phyloP scores from a whole-genome alignment of 768 basidiomycete genomes.

The Termitomyces sp. region DNA sequence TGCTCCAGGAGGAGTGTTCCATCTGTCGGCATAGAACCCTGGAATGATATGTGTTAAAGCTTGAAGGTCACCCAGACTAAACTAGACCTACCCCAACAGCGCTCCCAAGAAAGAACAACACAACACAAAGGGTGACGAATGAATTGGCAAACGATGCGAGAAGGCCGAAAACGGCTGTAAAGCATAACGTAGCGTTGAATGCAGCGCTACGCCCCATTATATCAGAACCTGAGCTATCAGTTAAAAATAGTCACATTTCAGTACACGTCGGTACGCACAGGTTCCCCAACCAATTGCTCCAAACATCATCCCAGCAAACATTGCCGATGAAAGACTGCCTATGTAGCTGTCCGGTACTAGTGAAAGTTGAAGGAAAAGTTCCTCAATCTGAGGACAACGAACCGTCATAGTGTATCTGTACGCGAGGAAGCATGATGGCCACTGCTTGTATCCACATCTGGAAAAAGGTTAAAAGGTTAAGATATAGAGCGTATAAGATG shows the following conservation, averaged over 20 bases:
- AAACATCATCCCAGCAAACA: constrained; percentile 98
- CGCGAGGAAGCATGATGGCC: constrained; percentile 92
- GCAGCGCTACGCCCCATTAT: constrained; percentile 82
- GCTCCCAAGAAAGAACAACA: constrained; percentile 85
- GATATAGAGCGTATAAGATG: not conserved
- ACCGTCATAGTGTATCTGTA: constrained; percentile 86
- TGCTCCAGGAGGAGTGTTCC: constrained; percentile 91
- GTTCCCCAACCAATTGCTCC: constrained; percentile 91
- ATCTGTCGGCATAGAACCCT: constrained; percentile 97
- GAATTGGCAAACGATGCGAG: constrained; percentile 68
- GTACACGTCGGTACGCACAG: constrained; percentile 39
- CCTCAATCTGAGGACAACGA: constrained; percentile 14
- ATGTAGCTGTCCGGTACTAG: constrained; percentile 71
- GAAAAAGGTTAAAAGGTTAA: constrained; percentile 19
- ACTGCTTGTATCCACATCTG: constrained; percentile 94
- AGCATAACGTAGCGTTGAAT: constrained; percentile 88
- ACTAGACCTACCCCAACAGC: constrained; percentile 78
- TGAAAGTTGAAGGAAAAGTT: not conserved
- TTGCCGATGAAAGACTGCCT: constrained; percentile 79
- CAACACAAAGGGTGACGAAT: constrained; percentile 63
- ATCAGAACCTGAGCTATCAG: constrained; percentile 58
- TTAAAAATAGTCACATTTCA: not conserved
- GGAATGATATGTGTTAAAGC: not conserved
- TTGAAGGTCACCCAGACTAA: not conserved
- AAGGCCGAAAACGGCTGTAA: constrained; percentile 87